These are phyloP conservation scores for Debaryomyces fabryi DNA, from an alignment of 1,139 yeast genomes.

Conservation along the genomic window DNA sequence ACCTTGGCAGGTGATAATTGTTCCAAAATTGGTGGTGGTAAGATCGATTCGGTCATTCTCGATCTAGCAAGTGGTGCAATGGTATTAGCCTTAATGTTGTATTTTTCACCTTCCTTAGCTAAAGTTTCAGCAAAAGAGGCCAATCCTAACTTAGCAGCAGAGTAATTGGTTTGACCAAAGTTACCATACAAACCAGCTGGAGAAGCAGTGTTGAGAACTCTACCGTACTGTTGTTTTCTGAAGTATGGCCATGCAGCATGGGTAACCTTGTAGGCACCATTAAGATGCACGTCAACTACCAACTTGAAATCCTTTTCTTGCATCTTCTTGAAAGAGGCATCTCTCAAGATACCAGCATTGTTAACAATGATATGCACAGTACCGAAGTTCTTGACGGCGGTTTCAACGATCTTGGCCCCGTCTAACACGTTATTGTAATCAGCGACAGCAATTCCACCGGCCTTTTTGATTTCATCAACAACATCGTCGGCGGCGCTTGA, in stretches of 20 bases:
- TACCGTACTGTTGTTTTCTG: slow-evolving; percentile 81
- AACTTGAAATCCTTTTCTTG: slow-evolving; percentile 74
- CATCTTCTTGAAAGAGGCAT: slow-evolving; percentile 80
- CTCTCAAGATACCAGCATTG: slow-evolving; percentile 93
- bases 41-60: slow-evolving; percentile 89
- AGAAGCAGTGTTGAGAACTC: slow-evolving; percentile 88
- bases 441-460: slow-evolving; percentile 89
- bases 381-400: slow-evolving; percentile 87
- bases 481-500: slow-evolving; percentile 83
- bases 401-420: slow-evolving; percentile 83
- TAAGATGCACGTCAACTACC: slow-evolving; percentile 84
- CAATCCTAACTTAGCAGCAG: slow-evolving; percentile 89
- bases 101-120: slow-evolving; percentile 89
- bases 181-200: slow-evolving; percentile 97
- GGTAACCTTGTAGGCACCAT: slow-evolving; percentile 85
- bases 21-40: slow-evolving; percentile 84
- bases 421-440: slow-evolving; percentile 90
- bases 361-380: slow-evolving; percentile 87
- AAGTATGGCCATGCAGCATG: slow-evolving; percentile 93
- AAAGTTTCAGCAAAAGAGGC: slow-evolving; percentile 93
- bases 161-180: slow-evolving; percentile 95
- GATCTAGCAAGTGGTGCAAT: slow-evolving; percentile 96
- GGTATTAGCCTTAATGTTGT: slow-evolving; percentile 81
- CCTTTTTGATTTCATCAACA: slow-evolving; percentile 74
- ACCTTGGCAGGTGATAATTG: slow-evolving; percentile 84